These are phyloP conservation scores for Diplodia sapinea DNA, from an alignment of 2,329 filamentous ascomycete genomes.

Conservation along the genomic window DNA sequence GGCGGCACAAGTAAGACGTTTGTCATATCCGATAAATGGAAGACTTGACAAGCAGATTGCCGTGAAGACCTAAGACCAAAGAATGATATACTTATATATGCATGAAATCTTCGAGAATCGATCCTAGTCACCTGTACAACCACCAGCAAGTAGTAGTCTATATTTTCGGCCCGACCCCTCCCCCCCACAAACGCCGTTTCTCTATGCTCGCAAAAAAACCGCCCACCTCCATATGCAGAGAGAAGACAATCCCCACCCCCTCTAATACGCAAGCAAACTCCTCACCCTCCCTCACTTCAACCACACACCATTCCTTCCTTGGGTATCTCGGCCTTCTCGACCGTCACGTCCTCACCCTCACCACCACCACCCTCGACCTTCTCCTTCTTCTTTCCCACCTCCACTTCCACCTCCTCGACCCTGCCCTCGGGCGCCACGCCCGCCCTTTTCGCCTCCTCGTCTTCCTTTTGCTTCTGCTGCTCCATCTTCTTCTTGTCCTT, in stretches of 20 bases:
- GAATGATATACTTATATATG: too few relatives aligned
- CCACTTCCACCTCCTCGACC: conserved; percentile 35
- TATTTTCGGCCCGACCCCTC: too few relatives aligned
- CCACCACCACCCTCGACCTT: conserved; percentile 18
- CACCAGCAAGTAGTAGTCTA: too few relatives aligned
- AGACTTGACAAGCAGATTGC: too few relatives aligned
- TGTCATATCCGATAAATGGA: too few relatives aligned
- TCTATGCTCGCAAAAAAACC: too few relatives aligned
- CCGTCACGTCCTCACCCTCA: conserved; percentile 15
- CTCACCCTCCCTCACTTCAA: neutral
- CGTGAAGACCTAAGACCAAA: too few relatives aligned
- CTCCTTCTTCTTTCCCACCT: conserved; percentile 26
- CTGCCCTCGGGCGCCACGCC: conserved; percentile 40
- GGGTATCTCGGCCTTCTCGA: conserved; percentile 47
- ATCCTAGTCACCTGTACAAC: too few relatives aligned
- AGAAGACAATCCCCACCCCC: neutral
- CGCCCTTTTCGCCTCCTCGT: conserved; percentile 40
- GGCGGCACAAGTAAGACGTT: too few relatives aligned
- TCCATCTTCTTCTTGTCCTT: conserved; percentile 58
- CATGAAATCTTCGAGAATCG: too few relatives aligned
- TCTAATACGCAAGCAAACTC: neutral
- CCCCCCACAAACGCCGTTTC: too few relatives aligned
- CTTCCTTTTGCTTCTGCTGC: conserved; percentile 54
- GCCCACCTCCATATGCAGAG: neutral
- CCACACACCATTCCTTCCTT: conserved; percentile 51